A percentile compares a stretch with the other conserved stretches of the same genome.
These are phyloP conservation scores for Thoreauomyces humboldtii DNA, from an alignment of 192 early-diverging fungal species.

Conservation along the genomic window DNA sequence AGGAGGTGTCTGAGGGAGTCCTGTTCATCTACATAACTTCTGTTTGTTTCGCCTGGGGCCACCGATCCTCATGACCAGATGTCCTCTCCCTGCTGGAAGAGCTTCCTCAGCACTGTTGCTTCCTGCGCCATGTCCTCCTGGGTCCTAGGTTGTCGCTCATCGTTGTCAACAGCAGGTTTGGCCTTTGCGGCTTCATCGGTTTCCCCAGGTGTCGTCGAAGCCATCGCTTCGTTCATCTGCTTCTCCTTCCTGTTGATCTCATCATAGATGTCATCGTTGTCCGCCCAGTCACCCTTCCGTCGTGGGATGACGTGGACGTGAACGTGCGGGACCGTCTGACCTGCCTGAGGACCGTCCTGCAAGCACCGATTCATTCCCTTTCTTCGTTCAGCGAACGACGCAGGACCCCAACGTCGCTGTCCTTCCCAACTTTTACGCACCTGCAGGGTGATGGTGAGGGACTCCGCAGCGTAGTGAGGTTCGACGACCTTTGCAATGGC, in stretches of 20 bases:
- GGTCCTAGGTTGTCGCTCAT: slow-evolving; percentile 68
- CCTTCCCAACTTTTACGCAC: slow-evolving; percentile 30
- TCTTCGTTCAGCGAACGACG: too few species aligned
- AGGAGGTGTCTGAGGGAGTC: too few species aligned
- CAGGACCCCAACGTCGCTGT: background rate
- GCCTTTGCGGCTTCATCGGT: background rate
- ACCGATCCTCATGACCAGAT: too few species aligned
- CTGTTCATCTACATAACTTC: too few species aligned
- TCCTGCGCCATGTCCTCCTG: slow-evolving; percentile 78
- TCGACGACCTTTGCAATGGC: slow-evolving; percentile 73
- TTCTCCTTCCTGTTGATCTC: slow-evolving; percentile 63
- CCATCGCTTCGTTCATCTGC: slow-evolving; percentile 28
- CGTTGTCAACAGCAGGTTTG: slow-evolving; percentile 45
- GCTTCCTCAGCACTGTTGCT: slow-evolving; percentile 44
- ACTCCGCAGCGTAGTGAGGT: slow-evolving; percentile 62
- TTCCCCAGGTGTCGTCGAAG: background rate
- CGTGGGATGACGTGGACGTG: slow-evolving; percentile 93
- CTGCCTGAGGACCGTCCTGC: slow-evolving; percentile 71
- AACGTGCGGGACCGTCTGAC: slow-evolving; percentile 84
- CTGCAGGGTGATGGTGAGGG: slow-evolving; percentile 80
- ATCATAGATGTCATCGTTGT: slow-evolving; percentile 87
- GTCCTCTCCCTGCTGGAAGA: slow-evolving; percentile 43
- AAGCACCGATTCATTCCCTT: too few species aligned
- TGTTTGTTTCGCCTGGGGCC: too few species aligned
- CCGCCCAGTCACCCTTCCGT: slow-evolving; percentile 68